A percentile compares a stretch with the other conserved stretches of the same genome.
These are phyloP conservation scores for Solanum etuberosum DNA, from an alignment of 257 asterid genomes.

Conservation along the genomic window DNA sequence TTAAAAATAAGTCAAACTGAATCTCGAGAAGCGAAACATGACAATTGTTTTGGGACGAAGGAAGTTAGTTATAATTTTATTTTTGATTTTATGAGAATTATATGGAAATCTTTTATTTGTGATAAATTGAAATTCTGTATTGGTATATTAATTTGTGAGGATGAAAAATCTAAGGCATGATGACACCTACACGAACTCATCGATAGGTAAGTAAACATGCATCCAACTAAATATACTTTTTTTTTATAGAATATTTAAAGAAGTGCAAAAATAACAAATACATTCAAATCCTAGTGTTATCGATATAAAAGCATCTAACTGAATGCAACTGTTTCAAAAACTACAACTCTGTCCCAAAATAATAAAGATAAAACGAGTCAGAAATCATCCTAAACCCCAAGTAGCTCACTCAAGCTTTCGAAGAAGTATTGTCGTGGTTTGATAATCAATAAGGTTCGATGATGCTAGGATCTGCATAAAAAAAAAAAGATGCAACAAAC, in stretches of 20 bases:
- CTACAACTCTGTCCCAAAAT: too few species aligned
- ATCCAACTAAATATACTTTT: too few species aligned
- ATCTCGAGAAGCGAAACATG: fast-evolving
- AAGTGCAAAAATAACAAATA: background rate
- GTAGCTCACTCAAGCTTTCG: background rate
- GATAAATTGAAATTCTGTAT: background rate
- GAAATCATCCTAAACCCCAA: background rate
- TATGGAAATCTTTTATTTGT: background rate
- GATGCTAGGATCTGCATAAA: background rate
- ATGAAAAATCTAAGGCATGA: too few species aligned
- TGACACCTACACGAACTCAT: background rate
- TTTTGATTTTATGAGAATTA: background rate
- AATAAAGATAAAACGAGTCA: background rate
- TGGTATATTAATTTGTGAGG: too few species aligned
- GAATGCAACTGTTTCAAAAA: too few species aligned
- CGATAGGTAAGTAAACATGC: background rate
- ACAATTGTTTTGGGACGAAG: fast-evolving
- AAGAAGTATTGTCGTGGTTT: background rate
- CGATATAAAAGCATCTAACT: too few species aligned
- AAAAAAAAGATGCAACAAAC: background rate
- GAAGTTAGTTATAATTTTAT: too few species aligned
- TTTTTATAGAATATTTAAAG: too few species aligned
- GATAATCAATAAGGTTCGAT: too few species aligned
- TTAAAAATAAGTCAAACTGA: too few species aligned
- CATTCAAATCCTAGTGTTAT: too few species aligned